phyloP scores from a whole-genome alignment of 345 rosid genomes.

The Acer negundo region DNA sequence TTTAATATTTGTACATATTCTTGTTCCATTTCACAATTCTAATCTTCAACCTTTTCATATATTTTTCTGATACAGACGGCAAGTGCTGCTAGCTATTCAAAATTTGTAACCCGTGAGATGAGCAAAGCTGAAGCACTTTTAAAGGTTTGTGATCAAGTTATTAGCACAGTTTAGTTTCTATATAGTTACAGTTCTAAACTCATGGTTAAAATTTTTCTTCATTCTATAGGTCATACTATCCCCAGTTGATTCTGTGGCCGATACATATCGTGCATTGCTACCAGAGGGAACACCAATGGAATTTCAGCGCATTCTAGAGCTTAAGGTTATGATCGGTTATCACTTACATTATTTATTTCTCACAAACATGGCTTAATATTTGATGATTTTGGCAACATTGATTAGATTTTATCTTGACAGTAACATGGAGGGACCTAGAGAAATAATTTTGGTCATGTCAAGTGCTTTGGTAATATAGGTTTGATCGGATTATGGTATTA shows the following conservation, averaged over 20 bases:
- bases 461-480: not conserved
- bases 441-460: not conserved
- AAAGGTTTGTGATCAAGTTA: constrained; percentile 55
- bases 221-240: constrained; percentile 78
- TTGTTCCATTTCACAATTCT: not conserved
- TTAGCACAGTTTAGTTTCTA: constrained; percentile 8
- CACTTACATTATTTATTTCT: constrained; percentile 2
- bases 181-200: not conserved
- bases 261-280: constrained; percentile 90
- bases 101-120: constrained; percentile 99
- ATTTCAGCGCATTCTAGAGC: constrained; percentile 97
- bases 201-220: constrained; percentile 1
- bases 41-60: not conserved
- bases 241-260: constrained; percentile 95
- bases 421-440: not conserved
- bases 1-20: not conserved
- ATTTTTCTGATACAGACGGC: constrained; percentile 56
- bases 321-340: constrained; percentile 51
- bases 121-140: constrained; percentile 99
- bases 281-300: constrained; percentile 99
- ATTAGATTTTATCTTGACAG: not conserved
- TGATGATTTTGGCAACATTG: not conserved
- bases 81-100: constrained; percentile 82
- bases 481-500: not conserved
- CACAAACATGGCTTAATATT: not conserved